Base-by-base conservation (phyloP, 1,284 basidiomycete genomes). In the Gomphus bonarii region DNA sequence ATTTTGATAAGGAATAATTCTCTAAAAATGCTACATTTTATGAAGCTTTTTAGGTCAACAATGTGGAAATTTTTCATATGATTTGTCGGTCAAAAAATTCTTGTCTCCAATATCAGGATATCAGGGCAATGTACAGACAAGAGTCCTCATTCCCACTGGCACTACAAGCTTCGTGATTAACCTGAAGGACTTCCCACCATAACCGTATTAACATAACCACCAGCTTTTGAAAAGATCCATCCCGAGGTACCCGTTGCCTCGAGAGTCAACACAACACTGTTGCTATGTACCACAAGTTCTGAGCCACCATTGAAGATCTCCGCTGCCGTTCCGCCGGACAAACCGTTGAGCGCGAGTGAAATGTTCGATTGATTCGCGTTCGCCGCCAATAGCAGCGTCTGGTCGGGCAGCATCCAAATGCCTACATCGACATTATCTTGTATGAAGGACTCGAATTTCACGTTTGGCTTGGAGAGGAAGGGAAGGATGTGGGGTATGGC, bases 311-410 rank as follows among this genome's bases (percentile, higher is more conserved):
- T 52, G 28, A 58, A 30, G 14, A 58, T 47, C 38, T 58, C 36
- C 7, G 40, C 59, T 12, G 50, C 55, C 31, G 50, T 61, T n/a
- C 62, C 55, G 11, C 60, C 60, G 11, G 58, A 44, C 4, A 68
- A 51, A 5, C 54, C 55, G 10, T 42, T 36, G 25, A 71, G 50
- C 33, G 61, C 55, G 46, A 70, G 58, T 46, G 52, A 62, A 58
- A 65, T 65, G 8, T 63, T 53, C 18, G 65, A 65, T 40, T 75
- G 73, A 48, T 76, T 66, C 25, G 74, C 63, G 60, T 78, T 77
- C 11, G 75, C 65, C 38, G 68, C 74, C 12, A 78, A 62, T 50
- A 75, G 67, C 51, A 78, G 68, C 14, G 68, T 71, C 40, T 65
- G 53, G 0, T 16, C 7, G 1, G 64, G 67, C 2, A 66, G 60